phyloP scores from a whole-genome alignment of 1,284 basidiomycete species.

The Polyporus tsugae region DNA sequence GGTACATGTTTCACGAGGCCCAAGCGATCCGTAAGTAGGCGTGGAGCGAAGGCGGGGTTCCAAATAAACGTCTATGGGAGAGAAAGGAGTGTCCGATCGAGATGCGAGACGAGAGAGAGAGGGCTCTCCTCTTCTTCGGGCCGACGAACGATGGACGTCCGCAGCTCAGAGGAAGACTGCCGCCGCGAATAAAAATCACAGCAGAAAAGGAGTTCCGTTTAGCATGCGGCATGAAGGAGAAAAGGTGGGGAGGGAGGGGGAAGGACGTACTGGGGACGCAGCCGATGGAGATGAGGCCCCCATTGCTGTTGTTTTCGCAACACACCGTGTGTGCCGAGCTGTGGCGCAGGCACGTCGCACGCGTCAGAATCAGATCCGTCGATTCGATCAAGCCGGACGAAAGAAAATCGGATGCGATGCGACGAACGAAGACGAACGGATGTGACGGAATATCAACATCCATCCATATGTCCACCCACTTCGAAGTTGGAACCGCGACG shows the following conservation, averaged over 20 bases:
- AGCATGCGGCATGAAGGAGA: neutral
- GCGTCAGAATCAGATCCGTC: neutral
- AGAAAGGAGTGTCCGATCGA: constrained; percentile 3
- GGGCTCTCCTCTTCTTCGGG: neutral
- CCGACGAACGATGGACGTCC: neutral
- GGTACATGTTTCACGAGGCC: neutral
- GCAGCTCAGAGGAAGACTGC: constrained; percentile 9
- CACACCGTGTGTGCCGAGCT: constrained; percentile 25
- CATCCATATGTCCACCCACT: neutral
- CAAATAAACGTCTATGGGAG: neutral
- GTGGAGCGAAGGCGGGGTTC: neutral
- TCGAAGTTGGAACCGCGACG: neutral
- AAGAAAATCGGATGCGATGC: neutral
- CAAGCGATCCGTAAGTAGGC: neutral
- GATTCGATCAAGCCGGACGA: neutral
- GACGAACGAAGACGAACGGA: neutral
- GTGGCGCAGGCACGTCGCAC: neutral
- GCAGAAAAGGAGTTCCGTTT: neutral
- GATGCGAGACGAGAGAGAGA: neutral
- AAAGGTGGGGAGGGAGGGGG: neutral
- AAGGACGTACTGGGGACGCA: constrained; percentile 30
- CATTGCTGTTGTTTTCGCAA: constrained; percentile 30
- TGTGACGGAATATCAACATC: neutral
- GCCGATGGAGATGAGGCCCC: constrained; percentile 30
- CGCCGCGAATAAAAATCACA: neutral